phyloP scores from a whole-genome alignment of 768 basidiomycete genomes.

The Cyathus striatus region DNA sequence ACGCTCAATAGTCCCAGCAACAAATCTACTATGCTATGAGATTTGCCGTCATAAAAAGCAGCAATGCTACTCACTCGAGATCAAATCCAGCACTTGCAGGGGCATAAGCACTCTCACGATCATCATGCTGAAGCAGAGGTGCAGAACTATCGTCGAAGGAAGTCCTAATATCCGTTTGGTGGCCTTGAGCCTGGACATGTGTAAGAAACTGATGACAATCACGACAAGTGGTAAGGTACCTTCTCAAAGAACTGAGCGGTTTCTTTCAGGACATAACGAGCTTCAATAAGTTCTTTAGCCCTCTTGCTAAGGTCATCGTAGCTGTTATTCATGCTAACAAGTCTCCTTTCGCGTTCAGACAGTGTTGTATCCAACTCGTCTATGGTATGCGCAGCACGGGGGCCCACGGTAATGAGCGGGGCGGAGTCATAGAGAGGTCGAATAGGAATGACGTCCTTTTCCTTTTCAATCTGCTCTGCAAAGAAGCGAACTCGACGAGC shows the following conservation, averaged over 20 bases:
- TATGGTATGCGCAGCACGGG: conserved; percentile 87
- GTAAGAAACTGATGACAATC: conserved; percentile 6
- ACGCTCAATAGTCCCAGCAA: conserved; percentile 95
- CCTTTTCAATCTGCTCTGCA: conserved; percentile 75
- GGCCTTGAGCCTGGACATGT: conserved; percentile 63
- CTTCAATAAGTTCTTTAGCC: conserved; percentile 84
- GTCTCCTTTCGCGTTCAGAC: conserved; percentile 77
- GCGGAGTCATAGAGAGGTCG: conserved; percentile 84
- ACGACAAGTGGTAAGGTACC: conserved; percentile 33
- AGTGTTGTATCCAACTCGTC: conserved; percentile 91
- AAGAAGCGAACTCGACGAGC: conserved; percentile 93
- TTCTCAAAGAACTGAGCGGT: conserved; percentile 95
- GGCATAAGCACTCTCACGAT: conserved; percentile 64
- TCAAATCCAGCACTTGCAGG: conserved; percentile 62
- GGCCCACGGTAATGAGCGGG: conserved; percentile 84
- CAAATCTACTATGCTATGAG: conserved; percentile 54
- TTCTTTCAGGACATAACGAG: conserved; percentile 89
- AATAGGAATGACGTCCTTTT: conserved; percentile 76
- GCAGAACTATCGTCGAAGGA: conserved; percentile 92
- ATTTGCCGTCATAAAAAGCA: background rate
- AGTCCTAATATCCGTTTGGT: conserved; percentile 72
- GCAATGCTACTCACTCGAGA: conserved; percentile 65
- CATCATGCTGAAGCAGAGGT: conserved; percentile 88
- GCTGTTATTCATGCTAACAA: conserved; percentile 88
- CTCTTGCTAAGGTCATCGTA: conserved; percentile 87